Percentiles rank a stretch among this genome's conserved stretches.
Evolutionary conservation across 2,329 filamentous ascomycete species (phyloP).

Genomic region (Scedosporium minutisporum): DNA sequence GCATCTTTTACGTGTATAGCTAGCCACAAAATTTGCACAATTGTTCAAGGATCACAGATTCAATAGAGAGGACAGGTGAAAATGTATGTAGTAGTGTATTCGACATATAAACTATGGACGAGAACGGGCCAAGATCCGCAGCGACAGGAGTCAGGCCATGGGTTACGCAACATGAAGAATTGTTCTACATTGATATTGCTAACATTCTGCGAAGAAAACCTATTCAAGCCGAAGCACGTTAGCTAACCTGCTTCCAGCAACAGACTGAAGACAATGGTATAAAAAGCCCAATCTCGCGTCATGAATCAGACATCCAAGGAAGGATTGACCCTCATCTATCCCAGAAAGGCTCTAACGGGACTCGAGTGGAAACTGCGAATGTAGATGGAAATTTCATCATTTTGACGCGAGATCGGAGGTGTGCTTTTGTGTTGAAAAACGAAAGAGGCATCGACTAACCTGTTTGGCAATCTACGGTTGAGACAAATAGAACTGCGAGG

Average conservation of each 20-base stretch:
- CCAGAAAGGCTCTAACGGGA: constrained; percentile 56
- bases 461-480: constrained; percentile 3
- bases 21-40: no score
- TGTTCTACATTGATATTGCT: no score
- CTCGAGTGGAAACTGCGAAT: constrained; percentile 90
- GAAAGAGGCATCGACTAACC: constrained; percentile 20
- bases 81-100: no score
- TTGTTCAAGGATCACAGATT: no score
- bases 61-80: no score
- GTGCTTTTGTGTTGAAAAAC: constrained; percentile 1
- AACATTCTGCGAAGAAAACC: not conserved
- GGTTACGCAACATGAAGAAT: no score
- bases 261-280: not conserved
- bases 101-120: no score
- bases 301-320: constrained; percentile 68
- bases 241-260: not conserved
- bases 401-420: constrained; percentile 11
- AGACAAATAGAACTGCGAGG: not conserved
- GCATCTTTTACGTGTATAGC: no score
- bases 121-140: no score
- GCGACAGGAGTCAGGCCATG: no score
- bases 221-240: not conserved
- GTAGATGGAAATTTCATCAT: constrained; percentile 68
- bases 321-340: constrained; percentile 59
- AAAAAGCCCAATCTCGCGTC: constrained; percentile 4